Base-by-base conservation (phyloP, 257 asterid genomes). In the Mitragyna speciosa region DNA sequence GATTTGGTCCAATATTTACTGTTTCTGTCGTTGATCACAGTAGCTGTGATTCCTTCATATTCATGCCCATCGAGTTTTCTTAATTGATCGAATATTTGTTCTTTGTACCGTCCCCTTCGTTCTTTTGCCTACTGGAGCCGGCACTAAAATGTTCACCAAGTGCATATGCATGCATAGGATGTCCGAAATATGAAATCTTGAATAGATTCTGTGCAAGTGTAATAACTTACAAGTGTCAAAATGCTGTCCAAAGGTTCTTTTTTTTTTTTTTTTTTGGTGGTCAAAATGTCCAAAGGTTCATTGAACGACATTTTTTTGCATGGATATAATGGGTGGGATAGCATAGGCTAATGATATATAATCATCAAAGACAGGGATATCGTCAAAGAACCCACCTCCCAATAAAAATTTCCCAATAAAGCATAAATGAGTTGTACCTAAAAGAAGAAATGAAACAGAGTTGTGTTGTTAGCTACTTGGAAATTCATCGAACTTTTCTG, bases 341-440 rank as follows among this genome's bases (percentile, higher is more conserved):
- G 33, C 58, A 20, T 14, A 12, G 28, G 39, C 15, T 10, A 7
- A 26, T n/a, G n/a, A 12, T 30, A 66, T 74, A 3, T 51, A 74
- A 33, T 52, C 52, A 54, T 33, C 33, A 67, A 54, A 20, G 24
- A 17, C 58, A 52, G 41, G 16, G 64, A 56, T 75, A 75, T 59
- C 84, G 80, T 78, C 87, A 79, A 69, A 76, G 78, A 71, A 73
- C 80, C 86, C 87, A 83, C 87, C 78, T 75, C 54, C 81, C 75
- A 63, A 77, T 76, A n/a, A 48, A 70, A 82, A 33, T 31, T 20
- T 12, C n/a, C n/a, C 30, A 33, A 20, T 31, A 17, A 56, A 45
- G 45, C 14, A 79, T 36, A 22, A 39, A 39, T 36, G 41, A 2
- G 4, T 36, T 36, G 41, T 36, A 36, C 41, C 41, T 36, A 36